Evolutionary conservation across 2,329 filamentous ascomycete species (phyloP), one percentile per base, ranked within the genome.

Genomic region (Penicillium vulpinum): DNA sequence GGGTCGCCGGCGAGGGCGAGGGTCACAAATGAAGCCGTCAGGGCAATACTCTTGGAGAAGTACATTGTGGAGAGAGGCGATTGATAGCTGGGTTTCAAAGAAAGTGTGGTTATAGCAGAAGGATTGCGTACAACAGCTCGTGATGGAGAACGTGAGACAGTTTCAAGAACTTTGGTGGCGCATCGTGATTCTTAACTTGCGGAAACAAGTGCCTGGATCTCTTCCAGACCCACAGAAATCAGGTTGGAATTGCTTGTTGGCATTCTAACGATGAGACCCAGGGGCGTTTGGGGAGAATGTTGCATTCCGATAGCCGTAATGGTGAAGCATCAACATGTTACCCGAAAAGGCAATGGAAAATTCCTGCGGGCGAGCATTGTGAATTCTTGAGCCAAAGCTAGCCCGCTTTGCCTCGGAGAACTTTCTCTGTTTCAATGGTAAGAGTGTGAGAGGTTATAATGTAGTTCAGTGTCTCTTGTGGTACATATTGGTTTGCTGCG

Each of bases 1-100:
- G 59, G 60, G 9, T 73, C 71, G 58, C 81, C 75, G 44, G 82
- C 83, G 52, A 79, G 67, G 52, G 77, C 80, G 47, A 78, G 61
- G 48, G 73, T 66, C 54, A 78, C 67, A 49, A 82, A 47, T 8
- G 67, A 74, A 47, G 77, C 73, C 40, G 77, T 76, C 63, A 73
- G 67, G 48, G 78, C 75, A 62, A 85, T 60, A 62, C 77, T 70
- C 57, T 77, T 76, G 66, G 79, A 68, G 69, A 84, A 79, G 68
- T 77, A 73, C 83, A 85, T 85, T 51, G 61, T 78, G 28, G 50
- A 44, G 48, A 49, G 29, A 57, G 38, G 18, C 18, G 45, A 57
- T 54, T 15, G 16, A 24, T 11, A 13, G 40, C 31, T 36, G 8
- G 44, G 16, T 15, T 51, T 62, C 55, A 63, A 67, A 6, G 57